Evolutionary conservation across 2,329 filamentous ascomycete species (phyloP), one percentile per base, ranked within the genome.

Genomic region (Monilinia vaccinii-corymbosi): DNA sequence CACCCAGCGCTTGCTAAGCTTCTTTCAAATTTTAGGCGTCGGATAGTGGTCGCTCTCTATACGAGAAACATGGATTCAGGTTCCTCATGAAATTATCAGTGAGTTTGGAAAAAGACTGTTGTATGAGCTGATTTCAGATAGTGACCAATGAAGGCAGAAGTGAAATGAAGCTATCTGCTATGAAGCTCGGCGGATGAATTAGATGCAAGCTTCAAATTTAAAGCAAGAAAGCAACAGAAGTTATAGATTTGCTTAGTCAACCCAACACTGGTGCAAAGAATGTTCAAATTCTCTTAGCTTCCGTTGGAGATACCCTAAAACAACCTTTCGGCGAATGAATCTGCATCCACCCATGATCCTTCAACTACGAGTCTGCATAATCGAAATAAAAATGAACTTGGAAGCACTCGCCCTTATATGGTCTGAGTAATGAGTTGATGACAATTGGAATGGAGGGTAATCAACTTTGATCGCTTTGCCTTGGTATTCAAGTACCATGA

Each of bases 71-170:
- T 23, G 32, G 56, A 16, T 58, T 48, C 28, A 31, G 56, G 31
- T n/a, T 46, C 11, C 25, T 58, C n/a, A 28, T 58, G 46, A 58
- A 58, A 25, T 18, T 58, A 7, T 21, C 51, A 21, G 23, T 60
- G n/a, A 56, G 40, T 25, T 25, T 52, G 14, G 50, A 56, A n/a
- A 60, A 55, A n/a, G 48, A n/a, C 4, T 55, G 34, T 36, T 53
- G 47, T 36, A 47, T 36, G 60, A 61, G 23, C 25, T 55, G 13
- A 21, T 4, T 2, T 18, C 56, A 55, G 31, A 28, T 38, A 21
- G 32, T 60, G 18, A 13, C 23, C 8, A 36, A 40, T 6, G 7
- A n/a, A 32, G 6, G 18, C 7, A 51, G 10, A 16, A 31, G 21
- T 28, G 49, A 53, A 5, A 7, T 60, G 1, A 55, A 55, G 23